Evolutionary conservation across 208 protist species (phyloP), one percentile per base, ranked within the genome.

Genomic region (Spongospora subterranea): DNA sequence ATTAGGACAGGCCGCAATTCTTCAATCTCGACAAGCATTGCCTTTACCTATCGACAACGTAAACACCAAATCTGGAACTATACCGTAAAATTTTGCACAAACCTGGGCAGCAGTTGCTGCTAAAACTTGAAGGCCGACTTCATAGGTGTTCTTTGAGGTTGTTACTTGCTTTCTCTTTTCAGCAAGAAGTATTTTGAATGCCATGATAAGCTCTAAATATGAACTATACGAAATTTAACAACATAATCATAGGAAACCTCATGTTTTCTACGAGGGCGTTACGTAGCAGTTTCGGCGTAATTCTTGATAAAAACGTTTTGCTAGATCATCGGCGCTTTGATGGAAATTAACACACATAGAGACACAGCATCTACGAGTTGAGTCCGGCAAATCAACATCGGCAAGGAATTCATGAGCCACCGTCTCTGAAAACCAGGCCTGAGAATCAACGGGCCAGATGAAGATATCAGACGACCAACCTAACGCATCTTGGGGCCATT

Each of bases 401-500:
- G 39, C 6, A 0, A 92, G 32, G 65, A 88, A 94, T 0, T 43
- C 38, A 43, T 71, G 39, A 29, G 93, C 92, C 6, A 94, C 93
- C 6, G 94, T 91, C n/a, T 89, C 71, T 82, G n/a, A 40, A 60
- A 60, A 29, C 24, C 50, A 60, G 13, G n/a, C 71, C 6, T 35
- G 6, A 43, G 13, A 40, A 82, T 6, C n/a, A 20, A n/a, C 6
- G 35, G 71, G 71, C 35, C 35, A 17, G 54, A 17, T 29, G 54
- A 35, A 35, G 71, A 6, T 6, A 40, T 43, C 17, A 35, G 6
- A 43, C 0, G 93, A 29, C 50, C 50, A 60, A 89, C 93, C 93
- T 39, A 99, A 95, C 40, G 98, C 98, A 45, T 98, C 96, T 88
- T 96, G 93, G 0, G 98, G 97, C 98, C 98, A 99, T 92, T 97